phyloP scores from a whole-genome alignment of 2,329 filamentous ascomycete genomes.

The Aureobasidium musti region DNA sequence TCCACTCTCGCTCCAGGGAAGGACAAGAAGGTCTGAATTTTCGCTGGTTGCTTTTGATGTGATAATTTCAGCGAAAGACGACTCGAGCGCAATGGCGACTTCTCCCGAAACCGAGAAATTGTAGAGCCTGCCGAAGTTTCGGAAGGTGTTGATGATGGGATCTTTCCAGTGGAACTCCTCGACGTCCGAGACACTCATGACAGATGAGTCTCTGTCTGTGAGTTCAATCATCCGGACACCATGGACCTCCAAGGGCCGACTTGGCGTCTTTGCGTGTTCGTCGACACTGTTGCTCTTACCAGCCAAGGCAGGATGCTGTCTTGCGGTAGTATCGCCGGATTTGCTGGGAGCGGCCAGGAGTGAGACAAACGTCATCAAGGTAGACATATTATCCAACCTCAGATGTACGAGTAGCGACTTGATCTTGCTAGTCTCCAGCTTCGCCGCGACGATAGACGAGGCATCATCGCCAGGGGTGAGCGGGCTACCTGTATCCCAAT shows the following conservation, averaged over 20 bases:
- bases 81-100: constrained; percentile 75
- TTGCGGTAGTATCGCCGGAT: constrained; percentile 45
- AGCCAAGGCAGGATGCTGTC: constrained; percentile 44
- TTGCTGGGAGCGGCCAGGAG: constrained; percentile 63
- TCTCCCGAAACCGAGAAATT: constrained; percentile 80
- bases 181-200: constrained; percentile 87
- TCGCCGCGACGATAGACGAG: constrained; percentile 46
- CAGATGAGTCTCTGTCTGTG: constrained; percentile 88
- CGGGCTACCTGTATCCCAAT: constrained; percentile 70
- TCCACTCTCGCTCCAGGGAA: constrained; percentile 88
- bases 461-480: constrained; percentile 40
- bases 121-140: constrained; percentile 81
- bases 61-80: constrained; percentile 77
- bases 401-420: constrained; percentile 76
- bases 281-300: constrained; percentile 33
- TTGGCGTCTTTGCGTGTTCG: constrained; percentile 32
- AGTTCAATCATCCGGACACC: constrained; percentile 84
- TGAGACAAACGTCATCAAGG: constrained; percentile 78
- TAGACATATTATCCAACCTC: constrained; percentile 79
- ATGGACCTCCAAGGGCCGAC: constrained; percentile 68
- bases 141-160: constrained; percentile 87
- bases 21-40: constrained; percentile 69
- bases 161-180: constrained; percentile 68
- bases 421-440: constrained; percentile 56
- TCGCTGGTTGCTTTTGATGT: constrained; percentile 58